A percentile compares a stretch with the other conserved stretches of the same genome.
These are phyloP conservation scores for Phaffomyces opuntiae DNA, from an alignment of 805 yeast species.

Conservation along the genomic window DNA sequence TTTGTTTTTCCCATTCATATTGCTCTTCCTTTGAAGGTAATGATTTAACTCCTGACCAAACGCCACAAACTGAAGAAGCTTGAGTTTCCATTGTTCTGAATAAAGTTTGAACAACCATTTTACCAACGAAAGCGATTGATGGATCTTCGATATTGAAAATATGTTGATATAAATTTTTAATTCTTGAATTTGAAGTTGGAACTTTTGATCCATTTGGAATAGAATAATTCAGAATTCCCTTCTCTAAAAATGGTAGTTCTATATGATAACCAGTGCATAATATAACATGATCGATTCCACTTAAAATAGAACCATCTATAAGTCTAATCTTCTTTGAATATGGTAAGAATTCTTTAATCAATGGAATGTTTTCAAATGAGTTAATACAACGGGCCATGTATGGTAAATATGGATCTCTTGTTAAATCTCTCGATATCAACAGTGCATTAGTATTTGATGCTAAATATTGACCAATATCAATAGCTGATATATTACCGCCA, in stretches of 20 bases:
- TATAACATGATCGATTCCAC: slow-evolving; percentile 31
- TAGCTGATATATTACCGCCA: slow-evolving; percentile 39
- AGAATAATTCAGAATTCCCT: slow-evolving; percentile 19
- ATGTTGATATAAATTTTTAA: slow-evolving; percentile 38
- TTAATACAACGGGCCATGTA: slow-evolving; percentile 27
- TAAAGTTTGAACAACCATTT: slow-evolving; percentile 32
- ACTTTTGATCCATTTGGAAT: slow-evolving; percentile 16
- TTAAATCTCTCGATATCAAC: slow-evolving; percentile 68
- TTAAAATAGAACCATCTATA: slow-evolving; percentile 27
- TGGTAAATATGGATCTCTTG: slow-evolving; percentile 42
- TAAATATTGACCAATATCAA: slow-evolving; percentile 39
- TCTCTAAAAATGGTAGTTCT: slow-evolving; percentile 31
- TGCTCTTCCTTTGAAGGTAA: slow-evolving; percentile 38
- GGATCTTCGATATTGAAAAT: slow-evolving; percentile 40
- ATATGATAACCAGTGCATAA: slow-evolving; percentile 40
- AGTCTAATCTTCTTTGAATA: slow-evolving; percentile 24
- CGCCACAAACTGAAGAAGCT: slow-evolving; percentile 53
- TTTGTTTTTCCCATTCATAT: slow-evolving; percentile 26
- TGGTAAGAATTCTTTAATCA: slow-evolving; percentile 23
- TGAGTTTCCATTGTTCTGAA: slow-evolving; percentile 44
- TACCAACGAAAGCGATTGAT: slow-evolving; percentile 37
- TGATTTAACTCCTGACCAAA: slow-evolving; percentile 36
- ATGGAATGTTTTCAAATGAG: slow-evolving; percentile 22
- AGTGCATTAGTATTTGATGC: slow-evolving; percentile 32
- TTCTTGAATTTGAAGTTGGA: slow-evolving; percentile 26